Conservation (phyloP, 2,329 filamentous ascomycete genomes). For the Penicillium sp. region DNA sequence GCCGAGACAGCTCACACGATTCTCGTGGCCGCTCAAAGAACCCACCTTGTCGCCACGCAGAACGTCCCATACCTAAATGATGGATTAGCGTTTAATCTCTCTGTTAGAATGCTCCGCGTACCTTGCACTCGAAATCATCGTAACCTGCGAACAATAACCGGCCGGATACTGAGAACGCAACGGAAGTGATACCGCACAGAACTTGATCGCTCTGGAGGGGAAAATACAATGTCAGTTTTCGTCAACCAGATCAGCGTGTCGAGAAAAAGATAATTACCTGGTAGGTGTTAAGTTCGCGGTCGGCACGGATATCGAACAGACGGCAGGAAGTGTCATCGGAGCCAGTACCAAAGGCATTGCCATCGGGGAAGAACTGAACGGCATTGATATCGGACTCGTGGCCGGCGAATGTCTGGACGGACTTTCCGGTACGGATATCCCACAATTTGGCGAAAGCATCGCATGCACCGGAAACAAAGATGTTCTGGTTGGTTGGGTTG, state of each 20-base stretch:
- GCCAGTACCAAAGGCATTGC: conserved; percentile 95
- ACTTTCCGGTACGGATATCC: conserved; percentile 98
- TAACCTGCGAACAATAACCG: conserved; percentile 94
- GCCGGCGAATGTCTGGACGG: conserved; percentile 95
- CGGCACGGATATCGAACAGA: conserved; percentile 95
- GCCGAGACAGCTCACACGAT: conserved; percentile 96
- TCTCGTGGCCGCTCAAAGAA: conserved; percentile 94
- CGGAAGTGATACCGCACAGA: conserved; percentile 95
- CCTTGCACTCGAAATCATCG: conserved; percentile 99
- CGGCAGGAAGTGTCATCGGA: conserved; percentile 97
- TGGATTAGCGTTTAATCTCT: conserved; percentile 21
- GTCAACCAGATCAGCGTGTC: conserved; percentile 6
- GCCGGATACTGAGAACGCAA: conserved; percentile 95
- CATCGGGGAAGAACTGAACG: conserved; percentile 98
- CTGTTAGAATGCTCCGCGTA: conserved; percentile 40
- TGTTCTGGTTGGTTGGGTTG: conserved; percentile 98
- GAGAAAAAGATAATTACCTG: conserved; percentile 50
- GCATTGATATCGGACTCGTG: conserved; percentile 99
- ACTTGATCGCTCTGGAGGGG: conserved; percentile 81
- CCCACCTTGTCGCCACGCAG: conserved; percentile 96
- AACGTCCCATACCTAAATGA: conserved; percentile 85
- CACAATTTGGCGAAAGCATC: conserved; percentile 98
- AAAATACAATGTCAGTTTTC: not conserved
- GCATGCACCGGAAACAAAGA: conserved; percentile 98
- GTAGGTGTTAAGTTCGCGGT: conserved; percentile 71